Evolutionary conservation across 2,329 filamentous ascomycete genomes (phyloP), one percentile per base, ranked within the genome.

Genomic region (Orbilia ellipsospora): DNA sequence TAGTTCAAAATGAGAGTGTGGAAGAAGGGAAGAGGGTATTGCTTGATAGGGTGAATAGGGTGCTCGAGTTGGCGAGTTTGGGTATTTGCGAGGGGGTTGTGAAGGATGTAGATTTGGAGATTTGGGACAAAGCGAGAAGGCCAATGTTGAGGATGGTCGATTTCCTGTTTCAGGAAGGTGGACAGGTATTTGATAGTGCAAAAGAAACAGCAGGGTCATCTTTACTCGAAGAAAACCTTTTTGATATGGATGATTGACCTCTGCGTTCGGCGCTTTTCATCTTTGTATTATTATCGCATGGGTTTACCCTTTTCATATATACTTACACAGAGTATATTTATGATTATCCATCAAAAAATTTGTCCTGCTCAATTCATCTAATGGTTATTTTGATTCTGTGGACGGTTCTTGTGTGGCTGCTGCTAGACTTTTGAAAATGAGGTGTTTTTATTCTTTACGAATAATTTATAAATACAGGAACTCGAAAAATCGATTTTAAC

Each of bases 201-300:
- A 12, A 18, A 7, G 15, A 36, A 1, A 7, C 5, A 1, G 8
- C 31, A 6, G 31, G 31, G 5, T 6, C 31, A 10, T 10, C 31
- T 36, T 36, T 36, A 6, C 8, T 36, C 6, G 54, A 48, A 8
- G 10, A 26, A 13, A 52, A 16, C 12, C 31, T 55, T 16, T 75
- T 75, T 44, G 72, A 75, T 65, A 75, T 75, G 72, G 72, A 75
- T 20, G 70, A 75, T 28, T 75, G 52, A 56, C 13, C 4, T 48
- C 2, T 48, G 23, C 2, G 7, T 5, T 48, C 10, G 31, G 31
- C 4, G 28, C 10, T 6, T 36, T 36, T 36, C 8, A 36, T 36
- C 31, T 10, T 1, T 36, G 8, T 7, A 36, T 36, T 4, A 36
- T 36, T 36, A 36, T 1, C 3, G 31, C 31, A 36, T 36, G 31